A percentile compares a stretch with the other conserved stretches of the same genome.
Conservation (phyloP, 768 basidiomycete species). For the Lentinula detonsa region DNA sequence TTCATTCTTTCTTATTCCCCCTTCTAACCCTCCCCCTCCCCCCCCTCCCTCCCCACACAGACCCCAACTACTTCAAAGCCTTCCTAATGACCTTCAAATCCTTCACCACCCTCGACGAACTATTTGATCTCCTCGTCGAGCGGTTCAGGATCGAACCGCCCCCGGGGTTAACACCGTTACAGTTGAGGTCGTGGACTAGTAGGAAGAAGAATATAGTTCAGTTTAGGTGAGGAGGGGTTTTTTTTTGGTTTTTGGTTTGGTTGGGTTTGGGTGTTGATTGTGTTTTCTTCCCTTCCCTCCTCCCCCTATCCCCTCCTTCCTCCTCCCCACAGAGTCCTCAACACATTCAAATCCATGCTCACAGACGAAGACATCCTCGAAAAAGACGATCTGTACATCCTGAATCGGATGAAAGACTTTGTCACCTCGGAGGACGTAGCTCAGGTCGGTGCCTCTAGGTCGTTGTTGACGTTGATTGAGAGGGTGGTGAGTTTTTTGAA, state of each 20-base stretch:
- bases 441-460: slow-evolving; percentile 66
- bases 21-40: too few species aligned
- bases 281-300: neutral
- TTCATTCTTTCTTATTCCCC: too few species aligned
- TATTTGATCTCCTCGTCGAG: slow-evolving; percentile 75
- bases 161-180: slow-evolving; percentile 48
- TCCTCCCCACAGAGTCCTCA: slow-evolving; percentile 59
- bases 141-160: slow-evolving; percentile 81
- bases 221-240: slow-evolving; percentile 53
- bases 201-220: slow-evolving; percentile 85
- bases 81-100: slow-evolving; percentile 97
- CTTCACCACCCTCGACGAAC: slow-evolving; percentile 77
- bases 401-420: slow-evolving; percentile 81
- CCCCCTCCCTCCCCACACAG: slow-evolving; percentile 25
- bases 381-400: slow-evolving; percentile 77
- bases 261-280: neutral
- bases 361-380: slow-evolving; percentile 79
- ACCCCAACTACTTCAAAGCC: slow-evolving; percentile 76
- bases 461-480: slow-evolving; percentile 68
- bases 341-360: slow-evolving; percentile 87
- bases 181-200: slow-evolving; percentile 75
- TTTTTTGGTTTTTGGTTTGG: neutral
- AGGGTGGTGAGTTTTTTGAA: slow-evolving; percentile 67
- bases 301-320: neutral
- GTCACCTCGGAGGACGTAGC: slow-evolving; percentile 58